Conservation (phyloP, 2,329 filamentous ascomycete genomes). For the Paecilomyces niveus region DNA sequence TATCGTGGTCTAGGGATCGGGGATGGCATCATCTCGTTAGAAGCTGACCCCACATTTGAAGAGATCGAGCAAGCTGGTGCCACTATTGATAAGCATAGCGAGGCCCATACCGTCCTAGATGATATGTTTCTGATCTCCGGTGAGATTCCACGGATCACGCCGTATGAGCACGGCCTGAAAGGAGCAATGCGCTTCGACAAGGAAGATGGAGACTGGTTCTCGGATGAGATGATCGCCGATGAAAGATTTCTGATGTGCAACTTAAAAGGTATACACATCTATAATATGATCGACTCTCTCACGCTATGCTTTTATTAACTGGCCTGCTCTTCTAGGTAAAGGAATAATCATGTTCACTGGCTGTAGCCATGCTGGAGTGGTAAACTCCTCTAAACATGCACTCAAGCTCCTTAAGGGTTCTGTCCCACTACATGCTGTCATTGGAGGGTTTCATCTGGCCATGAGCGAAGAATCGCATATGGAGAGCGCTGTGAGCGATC, state of each 20-base stretch:
- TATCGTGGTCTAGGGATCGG: constrained; percentile 43
- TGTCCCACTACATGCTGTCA: constrained; percentile 42
- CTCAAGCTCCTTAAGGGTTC: constrained; percentile 29
- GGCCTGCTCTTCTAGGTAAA: constrained; percentile 28
- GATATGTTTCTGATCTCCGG: constrained; percentile 49
- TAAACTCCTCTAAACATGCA: constrained; percentile 46
- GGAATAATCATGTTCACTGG: constrained; percentile 51
- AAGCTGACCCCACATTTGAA: constrained; percentile 46
- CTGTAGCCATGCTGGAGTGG: constrained; percentile 50
- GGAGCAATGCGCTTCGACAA: constrained; percentile 39
- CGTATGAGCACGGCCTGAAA: constrained; percentile 44
- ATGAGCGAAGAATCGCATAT: constrained; percentile 39
- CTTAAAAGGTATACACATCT: constrained; percentile 37
- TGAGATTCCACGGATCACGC: constrained; percentile 43
- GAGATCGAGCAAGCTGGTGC: constrained; percentile 41
- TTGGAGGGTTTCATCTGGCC: constrained; percentile 50
- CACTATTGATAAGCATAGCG: constrained; percentile 28
- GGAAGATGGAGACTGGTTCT: constrained; percentile 37
- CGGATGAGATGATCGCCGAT: constrained; percentile 45
- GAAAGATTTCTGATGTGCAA: constrained; percentile 50
- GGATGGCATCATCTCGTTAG: constrained; percentile 39
- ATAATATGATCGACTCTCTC: neutral
- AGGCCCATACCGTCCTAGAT: constrained; percentile 42
- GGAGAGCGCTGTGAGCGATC: constrained; percentile 40
- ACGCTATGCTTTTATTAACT: neutral